Conservation (phyloP, 371 early-diverging fungal species). For the Mortierella sp. region DNA sequence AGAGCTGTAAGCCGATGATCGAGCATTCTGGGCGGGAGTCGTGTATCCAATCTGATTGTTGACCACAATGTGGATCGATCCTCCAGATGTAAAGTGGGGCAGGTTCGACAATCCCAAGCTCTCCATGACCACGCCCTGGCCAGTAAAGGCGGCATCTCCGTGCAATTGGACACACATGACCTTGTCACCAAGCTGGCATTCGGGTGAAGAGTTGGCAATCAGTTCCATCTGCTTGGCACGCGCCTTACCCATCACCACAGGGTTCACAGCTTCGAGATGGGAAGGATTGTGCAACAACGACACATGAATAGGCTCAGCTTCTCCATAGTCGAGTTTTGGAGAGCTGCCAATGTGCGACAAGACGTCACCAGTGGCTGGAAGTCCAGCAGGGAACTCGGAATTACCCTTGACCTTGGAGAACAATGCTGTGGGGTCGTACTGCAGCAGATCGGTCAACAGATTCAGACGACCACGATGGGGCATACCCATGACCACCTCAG, state of each 20-base stretch:
- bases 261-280: slow-evolving; percentile 95
- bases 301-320: slow-evolving; percentile 71
- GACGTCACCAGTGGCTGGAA: slow-evolving; percentile 91
- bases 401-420: slow-evolving; percentile 95
- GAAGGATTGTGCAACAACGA: slow-evolving; percentile 94
- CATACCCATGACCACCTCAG: slow-evolving; percentile 91
- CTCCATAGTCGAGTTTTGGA: slow-evolving; percentile 77
- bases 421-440: slow-evolving; percentile 81
- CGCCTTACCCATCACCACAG: slow-evolving; percentile 94
- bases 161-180: slow-evolving; percentile 94
- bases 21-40: slow-evolving; percentile 91
- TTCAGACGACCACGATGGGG: slow-evolving; percentile 98
- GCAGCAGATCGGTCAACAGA: slow-evolving; percentile 84
- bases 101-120: slow-evolving; percentile 92
- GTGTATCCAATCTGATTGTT: slow-evolving; percentile 99
- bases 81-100: slow-evolving; percentile 93
- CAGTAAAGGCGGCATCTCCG: slow-evolving; percentile 93
- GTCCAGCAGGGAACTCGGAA: slow-evolving; percentile 82
- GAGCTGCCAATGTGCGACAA: slow-evolving; percentile 86
- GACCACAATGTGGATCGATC: slow-evolving; percentile 94
- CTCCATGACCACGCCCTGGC: slow-evolving; percentile 95
- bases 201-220: slow-evolving; percentile 68
- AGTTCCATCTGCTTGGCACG: slow-evolving; percentile 91
- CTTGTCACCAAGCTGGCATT: slow-evolving; percentile 87
- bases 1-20: slow-evolving; percentile 90